Evolutionary conservation across 768 basidiomycete genomes (phyloP).

Genomic region (Holtermannia corniformis): DNA sequence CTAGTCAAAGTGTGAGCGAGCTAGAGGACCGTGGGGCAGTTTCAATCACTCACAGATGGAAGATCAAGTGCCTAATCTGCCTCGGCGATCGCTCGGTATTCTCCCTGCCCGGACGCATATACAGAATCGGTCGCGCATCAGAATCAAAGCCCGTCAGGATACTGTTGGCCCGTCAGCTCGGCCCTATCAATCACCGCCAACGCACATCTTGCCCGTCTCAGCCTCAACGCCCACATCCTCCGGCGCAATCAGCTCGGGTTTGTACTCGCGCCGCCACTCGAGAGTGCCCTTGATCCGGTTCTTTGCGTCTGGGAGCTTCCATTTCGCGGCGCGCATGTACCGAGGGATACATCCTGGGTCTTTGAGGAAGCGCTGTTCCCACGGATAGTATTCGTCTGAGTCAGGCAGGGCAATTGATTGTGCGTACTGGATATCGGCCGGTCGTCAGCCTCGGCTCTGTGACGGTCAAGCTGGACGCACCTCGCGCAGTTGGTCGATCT

Average conservation of each 20-base stretch:
- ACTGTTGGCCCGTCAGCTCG: constrained; percentile 43
- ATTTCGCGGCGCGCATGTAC: constrained; percentile 78
- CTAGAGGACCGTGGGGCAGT: constrained; percentile 1
- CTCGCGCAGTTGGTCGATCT: constrained; percentile 54
- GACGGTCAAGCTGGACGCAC: constrained; percentile 42
- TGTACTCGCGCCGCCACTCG: constrained; percentile 75
- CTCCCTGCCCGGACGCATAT: constrained; percentile 78
- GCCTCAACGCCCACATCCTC: constrained; percentile 67
- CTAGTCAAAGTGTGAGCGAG: constrained; percentile 41
- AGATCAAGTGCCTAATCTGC: constrained; percentile 76
- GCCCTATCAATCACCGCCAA: constrained; percentile 6
- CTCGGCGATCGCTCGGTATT: constrained; percentile 69
- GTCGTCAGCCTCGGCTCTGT: constrained; percentile 1
- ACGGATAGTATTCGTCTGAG: constrained; percentile 61
- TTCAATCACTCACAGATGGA: constrained; percentile 59
- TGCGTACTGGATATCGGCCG: constrained; percentile 52
- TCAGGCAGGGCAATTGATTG: constrained; percentile 54
- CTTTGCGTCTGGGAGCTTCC: constrained; percentile 67
- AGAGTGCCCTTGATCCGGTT: constrained; percentile 66
- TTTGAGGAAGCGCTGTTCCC: constrained; percentile 71
- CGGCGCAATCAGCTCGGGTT: constrained; percentile 73
- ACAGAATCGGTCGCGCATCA: constrained; percentile 77
- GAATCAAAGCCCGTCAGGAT: constrained; percentile 75
- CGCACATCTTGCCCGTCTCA: constrained; percentile 80
- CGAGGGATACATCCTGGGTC: constrained; percentile 56